phyloP scores from a whole-genome alignment of 305 asterid species.

The Rubia occidens region DNA sequence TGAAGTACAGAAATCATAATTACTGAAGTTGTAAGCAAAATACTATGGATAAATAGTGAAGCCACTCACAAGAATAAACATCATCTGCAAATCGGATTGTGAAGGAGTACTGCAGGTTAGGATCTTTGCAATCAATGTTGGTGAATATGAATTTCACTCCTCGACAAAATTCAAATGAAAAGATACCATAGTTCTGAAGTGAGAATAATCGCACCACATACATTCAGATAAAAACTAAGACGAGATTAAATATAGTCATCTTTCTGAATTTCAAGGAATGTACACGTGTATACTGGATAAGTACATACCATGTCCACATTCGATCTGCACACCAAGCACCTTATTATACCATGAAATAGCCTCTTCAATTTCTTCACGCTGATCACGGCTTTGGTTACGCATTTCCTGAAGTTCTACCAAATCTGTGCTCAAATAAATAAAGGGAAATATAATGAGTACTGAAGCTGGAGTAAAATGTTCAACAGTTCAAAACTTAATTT shows the following conservation, averaged over 20 bases:
- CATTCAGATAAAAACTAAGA: constrained; percentile 1
- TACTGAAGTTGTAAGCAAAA: background rate
- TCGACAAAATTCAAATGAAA: constrained; percentile 20
- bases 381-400: constrained; percentile 36
- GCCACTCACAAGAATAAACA: constrained; percentile 58
- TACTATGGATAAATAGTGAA: background rate
- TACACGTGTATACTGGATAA: background rate
- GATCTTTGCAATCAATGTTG: constrained; percentile 51
- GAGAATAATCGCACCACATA: constrained; percentile 12
- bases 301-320: constrained; percentile 67
- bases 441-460: constrained; percentile 12
- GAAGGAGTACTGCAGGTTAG: constrained; percentile 61
- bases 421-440: constrained; percentile 31
- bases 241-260: background rate
- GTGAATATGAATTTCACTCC: constrained; percentile 86
- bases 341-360: constrained; percentile 80
- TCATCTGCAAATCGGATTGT: constrained; percentile 67
- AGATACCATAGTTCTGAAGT: constrained; percentile 11
- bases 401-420: constrained; percentile 45
- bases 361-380: constrained; percentile 55
- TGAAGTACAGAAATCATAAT: background rate
- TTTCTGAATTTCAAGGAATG: background rate
- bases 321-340: constrained; percentile 80
- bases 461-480: background rate
- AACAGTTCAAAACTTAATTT: background rate